Conservation (phyloP, 1,284 basidiomycete species). For the Cryptococcus sp. region DNA sequence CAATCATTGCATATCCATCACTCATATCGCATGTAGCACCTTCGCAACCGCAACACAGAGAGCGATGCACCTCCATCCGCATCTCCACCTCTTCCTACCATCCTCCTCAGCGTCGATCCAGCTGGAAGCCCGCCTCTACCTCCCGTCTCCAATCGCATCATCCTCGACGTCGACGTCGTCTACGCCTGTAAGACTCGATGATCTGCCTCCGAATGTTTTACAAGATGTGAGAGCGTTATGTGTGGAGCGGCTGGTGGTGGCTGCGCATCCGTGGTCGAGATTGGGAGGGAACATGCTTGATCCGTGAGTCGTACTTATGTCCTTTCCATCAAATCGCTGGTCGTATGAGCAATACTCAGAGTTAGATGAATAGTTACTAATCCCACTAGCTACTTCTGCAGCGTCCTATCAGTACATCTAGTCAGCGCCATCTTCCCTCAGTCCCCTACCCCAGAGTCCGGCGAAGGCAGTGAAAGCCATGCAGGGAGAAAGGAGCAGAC, state of each 20-base stretch:
- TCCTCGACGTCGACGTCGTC: slow-evolving; percentile 9
- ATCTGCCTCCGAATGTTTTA: slow-evolving; percentile 3
- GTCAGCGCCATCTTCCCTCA: background rate
- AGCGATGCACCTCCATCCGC: slow-evolving; percentile 29
- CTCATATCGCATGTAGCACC: background rate
- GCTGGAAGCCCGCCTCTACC: slow-evolving; percentile 44
- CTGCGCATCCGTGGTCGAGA: slow-evolving; percentile 45
- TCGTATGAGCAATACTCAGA: no score
- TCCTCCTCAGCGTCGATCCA: slow-evolving; percentile 22
- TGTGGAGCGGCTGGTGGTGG: slow-evolving; percentile 34
- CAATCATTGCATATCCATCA: background rate
- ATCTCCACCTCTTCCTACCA: slow-evolving; percentile 40
- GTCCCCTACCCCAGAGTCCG: background rate
- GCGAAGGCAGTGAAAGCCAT: background rate
- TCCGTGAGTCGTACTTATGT: slow-evolving; percentile 31
- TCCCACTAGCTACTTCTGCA: background rate
- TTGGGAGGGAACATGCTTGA: slow-evolving; percentile 48
- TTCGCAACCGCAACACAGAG: background rate
- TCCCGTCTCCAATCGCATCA: slow-evolving; percentile 17
- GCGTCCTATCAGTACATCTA: no score
- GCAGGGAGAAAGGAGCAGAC: no score
- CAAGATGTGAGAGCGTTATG: slow-evolving; percentile 8
- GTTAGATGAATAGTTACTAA: background rate
- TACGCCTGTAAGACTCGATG: slow-evolving; percentile 6
- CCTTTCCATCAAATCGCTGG: background rate